phyloP scores from a whole-genome alignment of 768 basidiomycete genomes.

The Agrocybe pediades region DNA sequence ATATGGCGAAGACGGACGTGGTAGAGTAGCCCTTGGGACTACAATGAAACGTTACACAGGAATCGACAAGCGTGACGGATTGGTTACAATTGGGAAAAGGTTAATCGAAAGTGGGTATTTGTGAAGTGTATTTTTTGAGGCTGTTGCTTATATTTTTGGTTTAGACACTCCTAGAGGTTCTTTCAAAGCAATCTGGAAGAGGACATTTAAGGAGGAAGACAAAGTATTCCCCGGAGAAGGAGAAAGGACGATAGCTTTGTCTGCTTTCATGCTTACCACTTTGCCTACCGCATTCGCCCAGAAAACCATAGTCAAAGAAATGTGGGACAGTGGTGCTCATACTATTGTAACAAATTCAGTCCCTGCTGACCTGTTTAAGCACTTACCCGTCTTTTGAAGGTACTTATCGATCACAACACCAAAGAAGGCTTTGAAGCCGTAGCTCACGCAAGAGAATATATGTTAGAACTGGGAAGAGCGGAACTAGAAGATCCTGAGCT shows the following conservation, averaged over 20 bases:
- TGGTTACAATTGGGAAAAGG: slow-evolving; percentile 66
- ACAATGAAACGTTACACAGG: slow-evolving; percentile 66
- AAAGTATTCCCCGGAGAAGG: slow-evolving; percentile 42
- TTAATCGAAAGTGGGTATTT: slow-evolving; percentile 50
- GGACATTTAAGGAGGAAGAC: slow-evolving; percentile 53
- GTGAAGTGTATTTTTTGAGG: background rate
- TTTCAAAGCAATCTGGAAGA: slow-evolving; percentile 55
- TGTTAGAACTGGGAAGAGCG: slow-evolving; percentile 64
- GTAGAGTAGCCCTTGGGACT: slow-evolving; percentile 45
- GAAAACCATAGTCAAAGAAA: slow-evolving; percentile 71
- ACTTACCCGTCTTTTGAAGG: no score
- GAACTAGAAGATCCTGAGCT: slow-evolving; percentile 52
- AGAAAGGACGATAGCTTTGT: slow-evolving; percentile 65
- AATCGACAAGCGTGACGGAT: slow-evolving; percentile 76
- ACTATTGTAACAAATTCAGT: slow-evolving; percentile 55
- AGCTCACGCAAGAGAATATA: slow-evolving; percentile 73
- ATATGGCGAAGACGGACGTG: slow-evolving; percentile 26
- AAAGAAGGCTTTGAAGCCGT: slow-evolving; percentile 75
- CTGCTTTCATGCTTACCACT: slow-evolving; percentile 85
- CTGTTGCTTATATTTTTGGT: background rate
- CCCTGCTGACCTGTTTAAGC: no score
- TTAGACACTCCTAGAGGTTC: slow-evolving; percentile 47
- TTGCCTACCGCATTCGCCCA: slow-evolving; percentile 61
- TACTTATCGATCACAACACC: slow-evolving; percentile 86
- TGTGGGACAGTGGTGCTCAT: slow-evolving; percentile 92